A percentile compares a stretch with the other conserved stretches of the same genome.
phyloP scores from a whole-genome alignment of 2,329 filamentous ascomycete genomes.

The Chrysoporthe austroafricana region DNA sequence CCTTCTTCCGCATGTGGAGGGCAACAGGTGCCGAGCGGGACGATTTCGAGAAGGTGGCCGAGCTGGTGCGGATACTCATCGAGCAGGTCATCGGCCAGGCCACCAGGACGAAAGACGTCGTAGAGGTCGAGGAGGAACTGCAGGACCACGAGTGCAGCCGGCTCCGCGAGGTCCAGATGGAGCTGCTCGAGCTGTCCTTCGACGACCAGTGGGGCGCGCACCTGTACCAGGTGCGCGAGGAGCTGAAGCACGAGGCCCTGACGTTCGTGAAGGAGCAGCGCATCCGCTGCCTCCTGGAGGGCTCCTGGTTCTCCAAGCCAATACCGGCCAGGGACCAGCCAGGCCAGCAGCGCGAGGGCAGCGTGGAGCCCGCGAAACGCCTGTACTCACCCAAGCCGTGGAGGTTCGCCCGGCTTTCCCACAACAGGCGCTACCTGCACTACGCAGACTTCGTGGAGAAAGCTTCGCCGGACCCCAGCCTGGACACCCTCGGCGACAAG shows the following conservation, averaged over 20 bases:
- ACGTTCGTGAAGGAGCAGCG: slow-evolving; percentile 98
- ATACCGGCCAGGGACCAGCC: slow-evolving; percentile 44
- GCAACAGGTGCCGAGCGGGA: slow-evolving; percentile 80
- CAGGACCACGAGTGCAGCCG: slow-evolving; percentile 78
- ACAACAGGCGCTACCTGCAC: slow-evolving; percentile 88
- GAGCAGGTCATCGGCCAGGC: slow-evolving; percentile 88
- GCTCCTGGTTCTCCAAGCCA: slow-evolving; percentile 79
- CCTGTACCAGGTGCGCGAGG: slow-evolving; percentile 85
- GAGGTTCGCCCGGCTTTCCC: slow-evolving; percentile 86
- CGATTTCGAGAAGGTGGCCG: slow-evolving; percentile 92
- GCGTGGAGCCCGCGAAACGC: slow-evolving; percentile 43
- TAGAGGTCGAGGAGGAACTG: slow-evolving; percentile 88
- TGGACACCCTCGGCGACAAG: slow-evolving; percentile 78
- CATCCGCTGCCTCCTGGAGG: slow-evolving; percentile 84
- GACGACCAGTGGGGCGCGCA: slow-evolving; percentile 95
- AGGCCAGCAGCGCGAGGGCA: slow-evolving; percentile 46
- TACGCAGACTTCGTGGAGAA: slow-evolving; percentile 81
- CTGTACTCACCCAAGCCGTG: slow-evolving; percentile 62
- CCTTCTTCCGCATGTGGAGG: slow-evolving; percentile 93
- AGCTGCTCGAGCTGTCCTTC: slow-evolving; percentile 85
- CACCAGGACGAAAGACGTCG: slow-evolving; percentile 77
- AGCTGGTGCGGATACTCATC: slow-evolving; percentile 85
- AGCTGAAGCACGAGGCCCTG: slow-evolving; percentile 86
- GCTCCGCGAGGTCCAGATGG: slow-evolving; percentile 89
- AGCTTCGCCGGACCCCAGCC: slow-evolving; percentile 65